Evolutionary conservation across 2,329 filamentous ascomycete genomes (phyloP), one percentile per base, ranked within the genome.

Genomic region (Monilinia aucupariae): DNA sequence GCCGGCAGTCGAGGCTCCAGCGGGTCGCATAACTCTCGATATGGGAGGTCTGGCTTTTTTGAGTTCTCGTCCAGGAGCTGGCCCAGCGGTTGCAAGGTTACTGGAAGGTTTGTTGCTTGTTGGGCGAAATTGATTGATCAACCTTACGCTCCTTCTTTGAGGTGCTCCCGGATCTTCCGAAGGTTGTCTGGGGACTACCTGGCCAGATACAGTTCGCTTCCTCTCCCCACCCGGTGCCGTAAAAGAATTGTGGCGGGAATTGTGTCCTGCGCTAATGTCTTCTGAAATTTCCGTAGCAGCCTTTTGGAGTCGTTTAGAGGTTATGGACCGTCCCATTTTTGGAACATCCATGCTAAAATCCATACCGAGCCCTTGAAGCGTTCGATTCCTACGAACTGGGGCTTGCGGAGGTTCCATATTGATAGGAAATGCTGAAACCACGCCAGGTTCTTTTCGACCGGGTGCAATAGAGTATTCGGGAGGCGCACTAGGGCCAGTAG

Each of bases 191-290:
- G 78, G 78, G 55, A 83, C 83, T 17, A 82, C 83, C 69, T 96
- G 91, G 4, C 93, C 93, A 48, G 93, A 96, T n/a, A 96, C 84
- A 1, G 92, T 97, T 69, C 93, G 86, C 77, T 97, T 97, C 74
- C 92, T 85, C 65, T 92, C 90, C 17, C 80, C 76, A 4, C 78
- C 79, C 22, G 65, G 59, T 60, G 68, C 61, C 12, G 54, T 47
- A 48, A 58, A 34, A 64, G 71, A 62, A 62, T 64, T 71, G 48
- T 65, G 67, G 58, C 52, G 54, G 68, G 53, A 61, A n/a, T 52
- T 55, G 13, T 39, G 70, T 62, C 32, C 70, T 67, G 41, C 47
- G 32, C 51, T 37, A 32, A 27, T 48, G 10, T 74, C 72, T 61
- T 72, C 72, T 15, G 67, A 64, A 48, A 64, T 66, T 60, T 72